Evolutionary conservation across 2,329 filamentous ascomycete genomes (phyloP).

Genomic region (Teratosphaeria zuluensis): DNA sequence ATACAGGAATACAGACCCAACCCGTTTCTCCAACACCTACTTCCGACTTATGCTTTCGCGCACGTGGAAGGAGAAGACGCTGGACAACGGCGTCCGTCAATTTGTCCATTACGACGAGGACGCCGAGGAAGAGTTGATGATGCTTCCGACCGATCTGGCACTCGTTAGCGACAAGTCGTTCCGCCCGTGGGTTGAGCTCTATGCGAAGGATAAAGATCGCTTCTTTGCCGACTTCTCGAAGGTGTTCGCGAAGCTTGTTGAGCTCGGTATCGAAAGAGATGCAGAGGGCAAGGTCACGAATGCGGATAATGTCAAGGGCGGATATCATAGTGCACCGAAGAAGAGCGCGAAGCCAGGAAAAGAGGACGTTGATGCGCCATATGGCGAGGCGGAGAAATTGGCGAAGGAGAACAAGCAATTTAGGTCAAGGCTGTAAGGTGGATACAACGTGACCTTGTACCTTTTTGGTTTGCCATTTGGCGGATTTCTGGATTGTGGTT

Average conservation of each 20-base stretch:
- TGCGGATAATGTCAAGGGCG: conserved; percentile 47
- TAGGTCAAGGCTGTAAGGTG: conserved; percentile 28
- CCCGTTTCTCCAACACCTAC: conserved; percentile 49
- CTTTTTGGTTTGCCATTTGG: not conserved
- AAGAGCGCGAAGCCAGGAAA: conserved; percentile 37
- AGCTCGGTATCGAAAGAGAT: conserved; percentile 51
- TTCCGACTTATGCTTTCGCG: conserved; percentile 43
- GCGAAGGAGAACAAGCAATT: conserved; percentile 31
- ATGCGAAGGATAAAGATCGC: conserved; percentile 50
- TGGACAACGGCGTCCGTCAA: conserved; percentile 45
- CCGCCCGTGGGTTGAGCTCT: conserved; percentile 46
- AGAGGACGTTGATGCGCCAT: conserved; percentile 19
- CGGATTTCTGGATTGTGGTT: not conserved
- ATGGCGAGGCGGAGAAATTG: conserved; percentile 32
- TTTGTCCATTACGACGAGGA: conserved; percentile 53
- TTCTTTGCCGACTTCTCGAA: conserved; percentile 53
- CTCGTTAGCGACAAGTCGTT: conserved; percentile 46
- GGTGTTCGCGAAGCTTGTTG: conserved; percentile 51
- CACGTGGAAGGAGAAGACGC: conserved; percentile 46
- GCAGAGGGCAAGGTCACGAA: conserved; percentile 44
- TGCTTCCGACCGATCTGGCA: conserved; percentile 56
- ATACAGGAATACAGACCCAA: conserved; percentile 31
- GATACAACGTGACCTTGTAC: conserved; percentile 5
- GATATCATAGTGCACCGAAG: conserved; percentile 48
- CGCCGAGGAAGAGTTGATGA: conserved; percentile 50